phyloP scores from a whole-genome alignment of 2,329 filamentous ascomycete species.

The Acrocalymma vagum region DNA sequence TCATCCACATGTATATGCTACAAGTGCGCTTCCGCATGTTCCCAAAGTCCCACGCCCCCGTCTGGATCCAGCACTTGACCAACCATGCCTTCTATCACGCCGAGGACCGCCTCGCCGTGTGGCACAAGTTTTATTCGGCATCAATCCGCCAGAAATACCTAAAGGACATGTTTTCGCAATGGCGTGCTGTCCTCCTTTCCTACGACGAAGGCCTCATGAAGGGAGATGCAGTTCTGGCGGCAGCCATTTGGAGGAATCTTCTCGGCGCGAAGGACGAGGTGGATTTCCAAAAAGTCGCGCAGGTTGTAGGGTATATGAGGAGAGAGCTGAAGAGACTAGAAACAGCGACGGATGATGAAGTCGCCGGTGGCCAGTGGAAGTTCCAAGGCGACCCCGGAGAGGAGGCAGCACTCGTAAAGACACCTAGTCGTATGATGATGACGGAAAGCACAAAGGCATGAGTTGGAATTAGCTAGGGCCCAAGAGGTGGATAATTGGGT shows the following conservation, averaged over 20 bases:
- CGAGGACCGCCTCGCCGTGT: slow-evolving; percentile 82
- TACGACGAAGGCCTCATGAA: slow-evolving; percentile 84
- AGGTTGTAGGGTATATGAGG: slow-evolving; percentile 71
- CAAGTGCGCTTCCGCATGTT: slow-evolving; percentile 84
- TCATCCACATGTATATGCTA: slow-evolving; percentile 94
- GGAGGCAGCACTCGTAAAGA: slow-evolving; percentile 35
- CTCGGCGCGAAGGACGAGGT: slow-evolving; percentile 77
- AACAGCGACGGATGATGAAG: slow-evolving; percentile 59
- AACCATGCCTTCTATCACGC: slow-evolving; percentile 96
- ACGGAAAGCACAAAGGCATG: slow-evolving; percentile 21
- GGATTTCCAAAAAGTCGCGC: slow-evolving; percentile 67
- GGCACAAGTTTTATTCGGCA: slow-evolving; percentile 72
- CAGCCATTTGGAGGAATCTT: slow-evolving; percentile 92
- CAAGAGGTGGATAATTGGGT: neutral
- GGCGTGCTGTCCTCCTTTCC: slow-evolving; percentile 84
- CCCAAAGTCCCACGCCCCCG: slow-evolving; percentile 71
- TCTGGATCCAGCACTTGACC: slow-evolving; percentile 88
- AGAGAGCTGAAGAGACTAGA: slow-evolving; percentile 64
- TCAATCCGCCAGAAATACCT: slow-evolving; percentile 67
- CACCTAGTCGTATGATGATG: slow-evolving; percentile 31
- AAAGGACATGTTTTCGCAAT: slow-evolving; percentile 93
- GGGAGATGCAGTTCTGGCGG: slow-evolving; percentile 78
- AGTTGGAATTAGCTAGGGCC: too few relatives aligned
- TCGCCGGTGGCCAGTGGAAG: slow-evolving; percentile 57
- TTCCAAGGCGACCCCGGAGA: slow-evolving; percentile 58